Base-by-base conservation (phyloP, 305 asterid genomes). In the Plantago coronopus region DNA sequence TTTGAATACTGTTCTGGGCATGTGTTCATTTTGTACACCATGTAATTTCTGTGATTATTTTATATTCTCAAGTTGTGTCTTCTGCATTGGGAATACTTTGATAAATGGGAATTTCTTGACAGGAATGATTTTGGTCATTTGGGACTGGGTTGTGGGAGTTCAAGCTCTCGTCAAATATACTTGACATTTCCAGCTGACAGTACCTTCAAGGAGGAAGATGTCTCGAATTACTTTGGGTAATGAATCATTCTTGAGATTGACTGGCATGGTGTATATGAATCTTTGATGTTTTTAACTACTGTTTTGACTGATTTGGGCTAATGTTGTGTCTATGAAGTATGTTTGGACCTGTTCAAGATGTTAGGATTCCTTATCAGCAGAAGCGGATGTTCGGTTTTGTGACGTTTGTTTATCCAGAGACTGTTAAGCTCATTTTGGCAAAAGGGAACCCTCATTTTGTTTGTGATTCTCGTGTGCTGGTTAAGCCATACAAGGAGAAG, bases 341-440 rank as follows among this genome's bases (percentile, higher is more conserved):
- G 80, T 94, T 73, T 78, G 99, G 99, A 53, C 99, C 95, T 5
- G 97, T 94, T 63, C 93, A 94, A 79, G 99, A 94, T 82, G 99
- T 94, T 63, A 74, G 96, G 72, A 94, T 94, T 63, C 96, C 97
- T 0, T 87, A 94, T 70, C 99, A 94, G 83, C 99, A 85, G 75
- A 94, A 87, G 75, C 70, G 99, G 0, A 94, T 94, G 99, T 94
- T 94, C 61, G 97, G 99, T 17, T 94, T 94, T 54, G 97, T 94
- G 29, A 83, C 99, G 0, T 89, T 94, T 78, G 78, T 78, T 47
- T 85, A 81, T 70, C 75, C 99, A 0, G 99, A 93, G 65, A 89
- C 99, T 2, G 99, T 93, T 44, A 89, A 89, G 80, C 86, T 70
- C 69, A 93, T 93, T 67, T 72, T 93, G 72, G 95, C 96, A 1